Evolutionary conservation across 495 filamentous ascomycete species (phyloP).

Genomic region (Daldinia grandis): DNA sequence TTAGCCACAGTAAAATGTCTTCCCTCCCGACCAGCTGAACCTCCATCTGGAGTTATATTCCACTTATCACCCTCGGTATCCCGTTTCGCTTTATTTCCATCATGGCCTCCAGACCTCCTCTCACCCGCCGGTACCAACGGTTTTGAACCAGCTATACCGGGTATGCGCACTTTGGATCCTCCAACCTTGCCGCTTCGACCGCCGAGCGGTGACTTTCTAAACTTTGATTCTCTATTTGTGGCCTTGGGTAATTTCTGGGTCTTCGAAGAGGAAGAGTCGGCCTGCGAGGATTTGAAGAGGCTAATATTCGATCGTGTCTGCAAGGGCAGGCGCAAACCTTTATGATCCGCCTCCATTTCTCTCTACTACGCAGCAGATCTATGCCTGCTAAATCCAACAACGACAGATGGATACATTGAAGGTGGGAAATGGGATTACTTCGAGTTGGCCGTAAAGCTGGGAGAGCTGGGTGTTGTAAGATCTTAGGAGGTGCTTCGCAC

Average conservation of each 20-base stretch:
- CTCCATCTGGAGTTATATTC: slow-evolving; percentile 60
- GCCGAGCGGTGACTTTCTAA: slow-evolving; percentile 34
- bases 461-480: neutral
- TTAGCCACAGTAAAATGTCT: slow-evolving; percentile 93
- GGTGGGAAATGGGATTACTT: slow-evolving; percentile 10
- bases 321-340: slow-evolving; percentile 33
- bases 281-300: slow-evolving; percentile 31
- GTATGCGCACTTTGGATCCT: slow-evolving; percentile 45
- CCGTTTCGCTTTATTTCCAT: slow-evolving; percentile 47
- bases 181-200: slow-evolving; percentile 25
- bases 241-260: slow-evolving; percentile 31
- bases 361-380: slow-evolving; percentile 46
- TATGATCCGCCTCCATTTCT: slow-evolving; percentile 44
- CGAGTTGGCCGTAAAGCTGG: neutral
- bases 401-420: slow-evolving; percentile 44
- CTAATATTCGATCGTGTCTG: slow-evolving; percentile 38
- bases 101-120: slow-evolving; percentile 49
- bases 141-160: slow-evolving; percentile 43
- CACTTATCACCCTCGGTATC: slow-evolving; percentile 51
- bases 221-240: slow-evolving; percentile 27
- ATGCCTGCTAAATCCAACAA: slow-evolving; percentile 37
- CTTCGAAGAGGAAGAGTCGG: slow-evolving; percentile 28
- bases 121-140: slow-evolving; percentile 56
- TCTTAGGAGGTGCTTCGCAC: slow-evolving; percentile 24
- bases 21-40: slow-evolving; percentile 65